A percentile compares a stretch with the other conserved stretches of the same genome.
These are phyloP conservation scores for Fusarium scirpi DNA, from an alignment of 2,329 filamentous ascomycete genomes.

Conservation along the genomic window DNA sequence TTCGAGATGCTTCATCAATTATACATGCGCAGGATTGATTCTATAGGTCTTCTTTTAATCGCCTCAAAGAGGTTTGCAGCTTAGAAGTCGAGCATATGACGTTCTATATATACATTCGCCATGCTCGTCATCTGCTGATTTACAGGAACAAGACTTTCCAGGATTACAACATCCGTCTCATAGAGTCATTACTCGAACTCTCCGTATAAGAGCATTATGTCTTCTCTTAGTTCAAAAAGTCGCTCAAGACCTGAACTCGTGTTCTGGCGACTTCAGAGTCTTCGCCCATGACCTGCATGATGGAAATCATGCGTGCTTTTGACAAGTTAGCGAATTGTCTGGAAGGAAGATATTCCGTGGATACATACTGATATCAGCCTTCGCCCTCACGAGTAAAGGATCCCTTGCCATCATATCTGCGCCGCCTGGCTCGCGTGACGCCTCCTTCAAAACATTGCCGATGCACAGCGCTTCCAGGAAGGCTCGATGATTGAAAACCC, in stretches of 20 bases:
- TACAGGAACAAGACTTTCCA: background rate
- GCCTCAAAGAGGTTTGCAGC: background rate
- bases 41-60: constrained; percentile 4
- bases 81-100: constrained; percentile 5
- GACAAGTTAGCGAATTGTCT: constrained; percentile 17
- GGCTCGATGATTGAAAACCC: constrained; percentile 85
- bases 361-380: constrained; percentile 69
- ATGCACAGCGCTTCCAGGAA: constrained; percentile 82
- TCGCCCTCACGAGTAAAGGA: constrained; percentile 70
- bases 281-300: constrained; percentile 70
- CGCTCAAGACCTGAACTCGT: constrained; percentile 68
- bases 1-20: background rate
- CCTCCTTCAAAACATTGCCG: constrained; percentile 68
- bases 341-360: background rate
- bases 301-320: constrained; percentile 71
- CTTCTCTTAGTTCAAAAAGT: constrained; percentile 56
- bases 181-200: constrained; percentile 21
- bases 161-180: constrained; percentile 4
- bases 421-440: constrained; percentile 59
- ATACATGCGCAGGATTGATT: constrained; percentile 4
- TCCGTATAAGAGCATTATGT: background rate
- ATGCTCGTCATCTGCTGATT: background rate
- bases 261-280: constrained; percentile 71
- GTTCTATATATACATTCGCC: constrained; percentile 4
- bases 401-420: constrained; percentile 63